A percentile compares a stretch with the other conserved stretches of the same genome.
These are phyloP conservation scores for Exophiala sideris DNA, from an alignment of 2,329 filamentous ascomycete species.

Conservation along the genomic window DNA sequence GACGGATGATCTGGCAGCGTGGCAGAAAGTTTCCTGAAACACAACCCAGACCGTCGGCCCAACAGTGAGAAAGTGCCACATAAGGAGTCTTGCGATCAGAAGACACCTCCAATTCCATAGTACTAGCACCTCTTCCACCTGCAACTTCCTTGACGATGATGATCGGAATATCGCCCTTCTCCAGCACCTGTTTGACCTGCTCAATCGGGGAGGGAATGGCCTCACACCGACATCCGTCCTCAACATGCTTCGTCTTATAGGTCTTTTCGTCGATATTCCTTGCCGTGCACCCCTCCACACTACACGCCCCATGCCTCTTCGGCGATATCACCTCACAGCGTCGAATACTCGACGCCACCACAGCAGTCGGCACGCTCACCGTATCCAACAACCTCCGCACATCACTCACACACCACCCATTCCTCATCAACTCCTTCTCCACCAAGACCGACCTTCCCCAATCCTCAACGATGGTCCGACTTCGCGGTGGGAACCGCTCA, in stretches of 20 bases:
- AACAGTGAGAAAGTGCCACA: constrained; percentile 39
- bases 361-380: constrained; percentile 1
- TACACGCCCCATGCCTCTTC: not conserved
- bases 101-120: not conserved
- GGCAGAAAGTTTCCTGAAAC: constrained; percentile 32
- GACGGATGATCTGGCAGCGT: constrained; percentile 32
- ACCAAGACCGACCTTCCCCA: constrained; percentile 1
- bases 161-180: constrained; percentile 5
- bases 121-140: not conserved
- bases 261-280: constrained; percentile 6
- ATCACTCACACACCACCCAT: constrained; percentile 12
- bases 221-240: constrained; percentile 4
- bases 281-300: constrained; percentile 1
- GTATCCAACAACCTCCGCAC: not conserved
- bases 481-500: constrained; percentile 4
- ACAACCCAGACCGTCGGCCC: constrained; percentile 39
- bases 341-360: not conserved
- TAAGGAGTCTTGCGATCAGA: constrained; percentile 20
- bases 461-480: constrained; percentile 2
- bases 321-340: constrained; percentile 1
- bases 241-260: constrained; percentile 10
- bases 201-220: constrained; percentile 1
- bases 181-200: constrained; percentile 3
- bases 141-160: not conserved
- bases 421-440: not conserved